Conservation (phyloP, 805 yeast genomes). For the Metschnikowia picachoensis region DNA sequence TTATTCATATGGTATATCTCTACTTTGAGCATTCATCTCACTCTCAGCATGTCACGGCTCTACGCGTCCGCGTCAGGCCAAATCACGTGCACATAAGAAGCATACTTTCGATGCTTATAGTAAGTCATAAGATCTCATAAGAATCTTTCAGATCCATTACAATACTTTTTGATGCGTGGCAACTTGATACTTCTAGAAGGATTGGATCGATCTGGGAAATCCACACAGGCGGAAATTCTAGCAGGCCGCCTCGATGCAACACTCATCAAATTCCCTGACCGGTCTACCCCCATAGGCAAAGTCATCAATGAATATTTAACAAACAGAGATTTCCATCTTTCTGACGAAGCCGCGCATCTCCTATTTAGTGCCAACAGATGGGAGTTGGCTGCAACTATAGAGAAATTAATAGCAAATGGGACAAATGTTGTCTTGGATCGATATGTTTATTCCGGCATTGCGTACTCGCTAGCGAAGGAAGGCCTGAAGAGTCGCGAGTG, state of each 20-base stretch:
- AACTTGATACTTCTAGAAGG: conserved; percentile 83
- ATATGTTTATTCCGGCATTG: conserved; percentile 89
- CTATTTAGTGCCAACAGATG: conserved; percentile 92
- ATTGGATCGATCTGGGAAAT: conserved; percentile 89
- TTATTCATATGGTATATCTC: too few relatives aligned
- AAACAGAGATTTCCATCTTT: conserved; percentile 44
- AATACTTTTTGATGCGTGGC: conserved; percentile 47
- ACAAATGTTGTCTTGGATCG: conserved; percentile 70
- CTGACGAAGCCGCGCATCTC: conserved; percentile 81
- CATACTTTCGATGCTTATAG: too few relatives aligned
- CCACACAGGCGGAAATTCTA: conserved; percentile 63
- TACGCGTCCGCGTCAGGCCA: too few relatives aligned
- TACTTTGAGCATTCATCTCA: too few relatives aligned
- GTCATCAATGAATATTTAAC: conserved; percentile 72
- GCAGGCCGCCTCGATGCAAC: conserved; percentile 22
- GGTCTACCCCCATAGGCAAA: conserved; percentile 77
- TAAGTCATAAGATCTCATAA: too few relatives aligned
- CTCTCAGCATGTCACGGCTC: too few relatives aligned
- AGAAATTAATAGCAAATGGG: conserved; percentile 47
- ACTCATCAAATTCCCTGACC: conserved; percentile 79
- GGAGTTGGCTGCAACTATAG: conserved; percentile 63
- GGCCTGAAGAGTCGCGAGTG: conserved; percentile 52
- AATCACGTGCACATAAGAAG: too few relatives aligned
- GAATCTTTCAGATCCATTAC: not conserved
- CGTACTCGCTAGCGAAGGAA: conserved; percentile 80